Base-by-base conservation (phyloP, 2,329 filamentous ascomycete species). In the Blumeria graminis region DNA sequence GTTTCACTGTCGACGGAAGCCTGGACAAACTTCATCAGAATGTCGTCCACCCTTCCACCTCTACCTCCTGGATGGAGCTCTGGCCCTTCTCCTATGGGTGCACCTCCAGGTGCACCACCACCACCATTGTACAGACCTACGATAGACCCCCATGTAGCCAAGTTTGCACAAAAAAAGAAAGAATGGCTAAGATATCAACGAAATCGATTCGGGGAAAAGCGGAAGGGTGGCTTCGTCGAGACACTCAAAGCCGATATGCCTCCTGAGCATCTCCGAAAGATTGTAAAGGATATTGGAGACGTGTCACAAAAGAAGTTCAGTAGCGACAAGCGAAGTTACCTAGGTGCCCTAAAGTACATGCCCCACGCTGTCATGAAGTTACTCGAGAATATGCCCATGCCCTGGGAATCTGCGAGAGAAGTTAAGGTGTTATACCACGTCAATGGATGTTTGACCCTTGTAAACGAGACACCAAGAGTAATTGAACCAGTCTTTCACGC, bases 261-360 rank as follows among this genome's bases (percentile, higher is more conserved):
- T 0, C 90, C 92, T 0, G 92, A 96, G 74, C 92, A 98, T 77
- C 68, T 98, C 68, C 86, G 93, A 63, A 98, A 98, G 74, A 95
- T 96, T 61, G 90, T 98, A 58, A 88, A 85, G 69, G 92, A 98
- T 69, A 98, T 98, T 67, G 93, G 93, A 63, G 92, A 98, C 74
- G 90, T 98, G 55, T 96, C 90, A 56, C 93, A 98, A 70, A 96
- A 95, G 74, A 96, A 95, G 70, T 98, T 95, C 74, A 95, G 87
- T 62, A 94, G 84, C 66, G 92, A 98, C 73, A 98, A 98, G 76
- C 80, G 92, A 63, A 95, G 89, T 70, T 98, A 98, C 69, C 76
- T 98, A 52, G 93, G 93, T 60, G 92, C 93, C 36, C 72, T 98
- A 60, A 98, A 98, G 71, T 98, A 95, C 72, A 98, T 98, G 92